Evolutionary conservation across 2,329 filamentous ascomycete species (phyloP), one percentile per base, ranked within the genome.

Genomic region (Conoideocrella luteorostrata): DNA sequence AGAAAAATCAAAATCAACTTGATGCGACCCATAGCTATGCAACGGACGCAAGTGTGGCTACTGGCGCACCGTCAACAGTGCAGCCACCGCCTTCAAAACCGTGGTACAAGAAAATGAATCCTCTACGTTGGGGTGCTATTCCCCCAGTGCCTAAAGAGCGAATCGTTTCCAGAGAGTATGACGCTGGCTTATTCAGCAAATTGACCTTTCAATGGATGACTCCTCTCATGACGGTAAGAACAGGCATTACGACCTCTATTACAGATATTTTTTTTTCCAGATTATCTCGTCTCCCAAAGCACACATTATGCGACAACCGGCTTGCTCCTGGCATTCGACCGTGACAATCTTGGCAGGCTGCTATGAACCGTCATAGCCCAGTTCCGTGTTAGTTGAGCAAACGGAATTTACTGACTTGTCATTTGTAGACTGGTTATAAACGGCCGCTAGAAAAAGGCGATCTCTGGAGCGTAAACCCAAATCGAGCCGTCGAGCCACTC

Each of bases 171-270:
- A 77, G 76, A 49, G 90, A 96, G 65, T 73, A 88, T 59, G 72
- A 69, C 4, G 90, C 90, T 5, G 69, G 76, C 2, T 83, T 89
- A 56, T 75, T 93, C 50, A 95, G 87, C 65, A 61, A 73, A 45
- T 61, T 95, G 18, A 84, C 84, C 4, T 97, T 95, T 59, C 80
- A 88, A 61, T 97, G 91, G 91, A 91, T 96, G 74, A 80, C 81
- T 1, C 83, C 88, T 2, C 60, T 97, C 44, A 97, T 97, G 90
- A 74, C 67, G 50, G 83, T 84, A 63, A 67, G 77, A 30, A 21
- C 24, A 30, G 38, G 35, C 33, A 30, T 20, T 12, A 10, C 13
- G 13, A 36, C 34, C 11, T 29, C n/a, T 24, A 12, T 29, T 28
- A 9, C 15, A 29, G 15, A 29, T 13, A 15, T 7, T 4, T 11